These are phyloP conservation scores for Mitragyna speciosa DNA, from an alignment of 257 asterid genomes.

Conservation along the genomic window DNA sequence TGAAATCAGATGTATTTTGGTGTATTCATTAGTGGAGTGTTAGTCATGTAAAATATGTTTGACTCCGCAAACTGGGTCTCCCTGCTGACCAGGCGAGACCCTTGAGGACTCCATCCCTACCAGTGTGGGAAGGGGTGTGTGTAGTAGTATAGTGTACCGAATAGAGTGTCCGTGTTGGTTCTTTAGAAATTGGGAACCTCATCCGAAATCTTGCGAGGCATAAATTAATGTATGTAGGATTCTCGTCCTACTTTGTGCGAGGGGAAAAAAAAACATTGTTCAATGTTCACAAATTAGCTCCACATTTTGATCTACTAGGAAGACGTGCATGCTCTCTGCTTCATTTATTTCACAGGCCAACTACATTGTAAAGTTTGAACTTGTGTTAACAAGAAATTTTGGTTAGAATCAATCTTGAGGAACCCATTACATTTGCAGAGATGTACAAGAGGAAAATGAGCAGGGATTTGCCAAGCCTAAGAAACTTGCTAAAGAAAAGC, in stretches of 20 bases:
- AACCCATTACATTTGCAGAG: conserved; percentile 52
- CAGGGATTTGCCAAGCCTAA: conserved; percentile 55
- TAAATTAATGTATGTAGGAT: too few species aligned
- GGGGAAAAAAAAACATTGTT: not conserved
- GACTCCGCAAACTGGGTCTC: not conserved
- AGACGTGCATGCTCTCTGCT: too few species aligned
- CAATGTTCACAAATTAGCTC: not conserved
- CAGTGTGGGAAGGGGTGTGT: not conserved
- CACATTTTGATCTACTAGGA: too few species aligned
- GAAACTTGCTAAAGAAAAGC: conserved; percentile 46
- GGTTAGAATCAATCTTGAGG: conserved; percentile 25
- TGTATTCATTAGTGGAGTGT: not conserved
- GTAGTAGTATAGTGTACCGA: too few species aligned
- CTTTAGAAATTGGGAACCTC: not conserved
- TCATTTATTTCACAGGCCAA: not conserved
- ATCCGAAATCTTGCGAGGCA: not conserved
- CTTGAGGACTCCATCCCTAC: too few species aligned
- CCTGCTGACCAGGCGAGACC: too few species aligned
- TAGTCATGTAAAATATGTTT: not conserved
- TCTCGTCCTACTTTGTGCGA: too few species aligned
- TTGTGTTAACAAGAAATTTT: not conserved
- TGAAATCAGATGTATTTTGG: conserved; percentile 5
- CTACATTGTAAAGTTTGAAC: not conserved
- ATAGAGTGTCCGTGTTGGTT: not conserved
- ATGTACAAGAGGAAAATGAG: conserved; percentile 77